phyloP scores from a whole-genome alignment of 1,284 basidiomycete genomes.

The Leccinum fallax region DNA sequence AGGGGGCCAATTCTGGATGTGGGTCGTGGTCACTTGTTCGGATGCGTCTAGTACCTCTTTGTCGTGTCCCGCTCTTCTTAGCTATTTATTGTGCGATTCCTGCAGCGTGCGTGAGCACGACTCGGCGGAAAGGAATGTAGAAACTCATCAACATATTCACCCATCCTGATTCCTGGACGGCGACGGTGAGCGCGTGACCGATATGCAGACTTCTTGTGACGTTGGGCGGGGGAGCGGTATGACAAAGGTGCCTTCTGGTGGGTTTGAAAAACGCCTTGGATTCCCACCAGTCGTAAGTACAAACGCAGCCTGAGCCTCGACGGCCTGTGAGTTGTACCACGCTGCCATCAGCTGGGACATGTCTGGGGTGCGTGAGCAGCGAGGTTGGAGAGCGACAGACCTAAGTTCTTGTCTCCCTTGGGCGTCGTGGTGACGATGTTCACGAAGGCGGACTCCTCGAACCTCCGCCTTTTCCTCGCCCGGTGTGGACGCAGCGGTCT shows the following conservation, averaged over 20 bases:
- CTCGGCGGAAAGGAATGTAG: neutral
- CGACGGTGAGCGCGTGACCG: conserved; percentile 92
- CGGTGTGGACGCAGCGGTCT: no score
- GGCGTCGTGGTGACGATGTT: no score
- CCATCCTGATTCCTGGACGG: conserved; percentile 68
- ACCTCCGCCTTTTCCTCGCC: no score
- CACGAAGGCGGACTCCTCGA: no score
- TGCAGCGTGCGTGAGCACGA: conserved; percentile 30
- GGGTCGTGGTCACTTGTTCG: neutral
- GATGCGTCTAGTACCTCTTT: neutral
- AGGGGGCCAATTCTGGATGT: neutral
- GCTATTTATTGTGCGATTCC: conserved; percentile 69
- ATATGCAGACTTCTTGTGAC: conserved; percentile 97
- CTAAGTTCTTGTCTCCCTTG: no score
- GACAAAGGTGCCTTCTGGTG: conserved; percentile 74
- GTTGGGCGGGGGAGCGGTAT: conserved; percentile 93
- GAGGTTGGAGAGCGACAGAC: no score
- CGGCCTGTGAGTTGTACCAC: conserved; percentile 93
- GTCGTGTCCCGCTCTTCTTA: neutral
- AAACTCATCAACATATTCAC: conserved; percentile 77
- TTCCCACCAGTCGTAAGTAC: conserved; percentile 92
- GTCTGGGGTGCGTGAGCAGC: conserved; percentile 6
- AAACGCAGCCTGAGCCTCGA: conserved; percentile 78
- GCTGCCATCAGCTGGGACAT: conserved; percentile 85
- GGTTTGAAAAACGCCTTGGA: conserved; percentile 91